Evolutionary conservation across 1,139 yeast species (phyloP).

Genomic region (Citeromyces hawaiiensis): DNA sequence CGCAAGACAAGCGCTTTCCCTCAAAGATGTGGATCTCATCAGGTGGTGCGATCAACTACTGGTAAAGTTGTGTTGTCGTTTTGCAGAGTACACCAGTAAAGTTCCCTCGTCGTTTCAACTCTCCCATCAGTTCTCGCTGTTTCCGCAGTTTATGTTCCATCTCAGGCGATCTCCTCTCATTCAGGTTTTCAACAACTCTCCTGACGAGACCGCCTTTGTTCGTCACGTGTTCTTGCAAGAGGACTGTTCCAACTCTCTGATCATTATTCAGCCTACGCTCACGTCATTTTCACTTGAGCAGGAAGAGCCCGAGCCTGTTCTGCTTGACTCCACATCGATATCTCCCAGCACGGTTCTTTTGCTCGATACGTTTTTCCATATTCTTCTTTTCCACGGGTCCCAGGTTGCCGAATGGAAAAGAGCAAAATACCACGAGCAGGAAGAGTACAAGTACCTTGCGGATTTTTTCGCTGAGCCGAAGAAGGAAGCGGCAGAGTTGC

Average conservation of each 20-base stretch:
- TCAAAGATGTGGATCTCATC: conserved; percentile 49
- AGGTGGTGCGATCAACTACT: conserved; percentile 75
- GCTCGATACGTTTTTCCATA: conserved; percentile 65
- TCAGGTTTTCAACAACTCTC: conserved; percentile 63
- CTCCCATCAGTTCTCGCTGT: conserved; percentile 57
- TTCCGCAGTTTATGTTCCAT: conserved; percentile 67
- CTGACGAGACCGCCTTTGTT: conserved; percentile 64
- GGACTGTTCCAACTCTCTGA: conserved; percentile 49
- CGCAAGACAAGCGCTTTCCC: conserved; percentile 36
- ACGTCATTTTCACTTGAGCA: conserved; percentile 50
- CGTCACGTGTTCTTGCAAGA: conserved; percentile 57
- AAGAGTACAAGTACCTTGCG: conserved; percentile 49
- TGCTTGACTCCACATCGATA: conserved; percentile 56
- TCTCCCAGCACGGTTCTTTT: conserved; percentile 46
- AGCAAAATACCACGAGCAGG: conserved; percentile 52
- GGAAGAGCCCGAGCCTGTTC: conserved; percentile 44
- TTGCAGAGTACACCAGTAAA: conserved; percentile 70
- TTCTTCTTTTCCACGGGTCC: conserved; percentile 57
- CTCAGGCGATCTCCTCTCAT: conserved; percentile 58
- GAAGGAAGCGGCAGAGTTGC: conserved; percentile 50
- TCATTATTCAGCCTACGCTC: conserved; percentile 70
- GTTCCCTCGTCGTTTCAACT: conserved; percentile 61
- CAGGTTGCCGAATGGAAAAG: conserved; percentile 60
- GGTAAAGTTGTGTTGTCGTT: conserved; percentile 68
- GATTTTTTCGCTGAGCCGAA: conserved; percentile 54